These are phyloP conservation scores for Camellia sinensis DNA, from an alignment of 148 eudicot genomes.

Conservation along the genomic window DNA sequence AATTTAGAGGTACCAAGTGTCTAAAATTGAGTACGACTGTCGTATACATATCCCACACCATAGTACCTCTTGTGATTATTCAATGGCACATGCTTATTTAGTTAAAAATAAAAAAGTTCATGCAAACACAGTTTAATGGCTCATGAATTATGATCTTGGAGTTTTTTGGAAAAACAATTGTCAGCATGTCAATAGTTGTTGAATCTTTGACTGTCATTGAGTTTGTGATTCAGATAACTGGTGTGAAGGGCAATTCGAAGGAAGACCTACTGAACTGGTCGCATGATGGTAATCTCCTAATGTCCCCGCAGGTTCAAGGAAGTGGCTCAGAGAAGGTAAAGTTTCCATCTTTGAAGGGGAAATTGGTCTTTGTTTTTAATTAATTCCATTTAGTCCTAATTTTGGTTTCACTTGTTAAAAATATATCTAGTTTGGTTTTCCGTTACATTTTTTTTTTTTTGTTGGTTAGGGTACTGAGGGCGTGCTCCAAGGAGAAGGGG, in stretches of 20 bases:
- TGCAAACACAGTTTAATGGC: background rate
- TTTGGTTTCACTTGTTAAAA: background rate
- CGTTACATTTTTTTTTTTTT: background rate
- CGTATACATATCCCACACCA: no score
- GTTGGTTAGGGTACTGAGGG: no score
- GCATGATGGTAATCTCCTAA: constrained; percentile 59
- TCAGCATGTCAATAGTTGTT: background rate
- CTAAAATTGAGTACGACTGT: no score
- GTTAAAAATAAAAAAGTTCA: no score
- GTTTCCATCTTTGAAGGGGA: background rate
- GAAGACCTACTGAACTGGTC: constrained; percentile 62
- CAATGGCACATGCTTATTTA: no score
- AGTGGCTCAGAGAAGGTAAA: constrained; percentile 49
- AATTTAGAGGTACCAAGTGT: no score
- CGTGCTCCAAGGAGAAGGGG: constrained; percentile 57
- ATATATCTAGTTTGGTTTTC: background rate
- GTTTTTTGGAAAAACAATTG: no score
- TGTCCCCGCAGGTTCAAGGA: constrained; percentile 63
- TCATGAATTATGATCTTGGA: background rate
- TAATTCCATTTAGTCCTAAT: background rate
- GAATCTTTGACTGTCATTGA: background rate
- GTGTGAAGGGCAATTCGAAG: constrained; percentile 58
- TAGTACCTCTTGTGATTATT: no score
- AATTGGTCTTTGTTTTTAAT: no score
- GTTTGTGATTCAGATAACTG: constrained; percentile 44